Percentiles rank a stretch among this genome's conserved stretches.
Evolutionary conservation across 2,329 filamentous ascomycete genomes (phyloP).

Genomic region (Phialophora tarda): DNA sequence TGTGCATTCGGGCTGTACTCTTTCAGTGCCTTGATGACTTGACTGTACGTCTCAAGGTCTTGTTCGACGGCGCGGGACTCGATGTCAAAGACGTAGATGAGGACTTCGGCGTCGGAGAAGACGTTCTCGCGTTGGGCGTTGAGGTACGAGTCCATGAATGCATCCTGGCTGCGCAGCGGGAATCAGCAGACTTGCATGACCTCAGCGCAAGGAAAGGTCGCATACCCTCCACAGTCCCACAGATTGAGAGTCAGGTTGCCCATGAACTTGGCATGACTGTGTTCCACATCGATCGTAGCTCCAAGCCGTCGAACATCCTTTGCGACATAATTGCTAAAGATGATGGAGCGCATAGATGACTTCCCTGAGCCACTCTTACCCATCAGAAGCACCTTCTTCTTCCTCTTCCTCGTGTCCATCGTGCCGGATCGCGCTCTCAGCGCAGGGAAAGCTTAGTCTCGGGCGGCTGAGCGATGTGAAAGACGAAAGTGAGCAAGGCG

Average conservation of each 20-base stretch:
- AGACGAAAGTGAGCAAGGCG: neutral
- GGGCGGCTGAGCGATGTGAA: neutral
- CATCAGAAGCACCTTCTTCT: constrained; percentile 87
- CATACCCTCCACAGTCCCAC: constrained; percentile 92
- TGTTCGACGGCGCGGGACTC: constrained; percentile 93
- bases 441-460: neutral
- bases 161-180: constrained; percentile 74
- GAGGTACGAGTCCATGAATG: constrained; percentile 98
- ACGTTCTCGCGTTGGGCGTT: constrained; percentile 94
- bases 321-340: constrained; percentile 98
- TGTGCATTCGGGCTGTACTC: constrained; percentile 82
- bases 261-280: constrained; percentile 98
- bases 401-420: constrained; percentile 64
- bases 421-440: constrained; percentile 14
- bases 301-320: constrained; percentile 91
- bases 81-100: constrained; percentile 99
- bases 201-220: neutral
- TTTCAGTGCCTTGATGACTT: constrained; percentile 83
- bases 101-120: constrained; percentile 81
- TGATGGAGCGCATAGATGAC: constrained; percentile 97
- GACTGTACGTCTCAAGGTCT: constrained; percentile 89
- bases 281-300: constrained; percentile 96
- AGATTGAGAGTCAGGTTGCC: constrained; percentile 96
- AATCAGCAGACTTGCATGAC: constrained; percentile 6
- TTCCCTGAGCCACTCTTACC: constrained; percentile 97